Evolutionary conservation across 176 grass and related monocot genomes (phyloP), one percentile per base, ranked within the genome.

Genomic region (Carex myosuroides): DNA sequence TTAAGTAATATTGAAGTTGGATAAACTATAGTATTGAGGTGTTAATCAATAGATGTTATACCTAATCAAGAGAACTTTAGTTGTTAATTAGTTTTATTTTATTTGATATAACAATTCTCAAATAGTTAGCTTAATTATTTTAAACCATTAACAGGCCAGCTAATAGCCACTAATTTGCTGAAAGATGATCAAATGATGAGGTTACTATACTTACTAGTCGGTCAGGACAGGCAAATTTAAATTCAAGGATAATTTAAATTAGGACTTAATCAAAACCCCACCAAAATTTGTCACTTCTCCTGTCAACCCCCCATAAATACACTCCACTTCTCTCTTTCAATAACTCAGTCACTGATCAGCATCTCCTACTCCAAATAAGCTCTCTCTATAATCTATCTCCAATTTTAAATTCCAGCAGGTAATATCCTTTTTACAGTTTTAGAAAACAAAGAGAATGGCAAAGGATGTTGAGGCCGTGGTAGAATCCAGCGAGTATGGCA

Each of bases 191-290:
- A 90, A 82, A 90, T 88, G 72, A 88, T 91, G 89, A 87, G 79
- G 74, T 66, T 8, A 46, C 67, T 84, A 91, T 84, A 91, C 89
- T 91, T 8, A 46, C 67, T 84, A 91, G 91, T 91, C 89, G 86
- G 91, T 88, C 83, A 65, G 74, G 94, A 57, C 89, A n/a, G 94
- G 94, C 94, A 84, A 71, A 94, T 84, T 89, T 85, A 85, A 90
- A 82, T 37, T 58, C 37, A 81, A 86, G 52, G 14, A 13, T 56
- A 41, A 72, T 8, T 79, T 87, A 82, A 84, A 39, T 70, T 39
- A 76, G 81, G n/a, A 63, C 58, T 86, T 70, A 14, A 26, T 53
- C 85, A 64, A 87, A 79, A 65, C 78, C 86, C 86, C 78, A n/a
- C 77, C 76, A 79, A 60, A 55, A 37, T 63, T 66, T 78, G 66